phyloP scores from a whole-genome alignment of 495 filamentous ascomycete species.

The Aspergillus nidulans region DNA sequence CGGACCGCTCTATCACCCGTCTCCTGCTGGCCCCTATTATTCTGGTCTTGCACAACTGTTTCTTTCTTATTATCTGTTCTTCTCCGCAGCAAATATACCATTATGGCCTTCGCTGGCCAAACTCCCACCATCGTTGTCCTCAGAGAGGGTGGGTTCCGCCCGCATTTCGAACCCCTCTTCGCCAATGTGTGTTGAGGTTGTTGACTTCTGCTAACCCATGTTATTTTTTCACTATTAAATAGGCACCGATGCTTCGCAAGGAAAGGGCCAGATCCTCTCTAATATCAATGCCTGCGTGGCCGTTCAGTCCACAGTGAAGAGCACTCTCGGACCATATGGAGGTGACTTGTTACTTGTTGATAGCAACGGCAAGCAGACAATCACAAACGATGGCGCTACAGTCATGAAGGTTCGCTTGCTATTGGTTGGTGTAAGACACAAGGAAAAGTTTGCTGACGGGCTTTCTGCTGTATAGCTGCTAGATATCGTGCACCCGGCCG shows the following conservation, averaged over 20 bases:
- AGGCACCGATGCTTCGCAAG: constrained; percentile 97
- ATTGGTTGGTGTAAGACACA: not conserved
- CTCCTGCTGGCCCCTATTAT: not conserved
- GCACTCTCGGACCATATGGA: constrained; percentile 94
- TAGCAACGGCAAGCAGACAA: constrained; percentile 89
- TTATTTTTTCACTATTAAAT: constrained; percentile 12
- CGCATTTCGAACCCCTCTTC: constrained; percentile 29
- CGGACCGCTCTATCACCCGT: constrained; percentile 24
- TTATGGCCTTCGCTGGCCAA: constrained; percentile 96
- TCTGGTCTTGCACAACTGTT: constrained; percentile 2
- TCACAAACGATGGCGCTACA: constrained; percentile 98
- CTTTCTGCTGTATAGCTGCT: constrained; percentile 60
- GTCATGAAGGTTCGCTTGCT: constrained; percentile 82
- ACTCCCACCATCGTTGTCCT: constrained; percentile 98
- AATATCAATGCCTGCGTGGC: constrained; percentile 98
- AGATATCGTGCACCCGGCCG: constrained; percentile 96
- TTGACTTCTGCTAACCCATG: constrained; percentile 11
- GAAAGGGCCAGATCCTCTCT: constrained; percentile 93
- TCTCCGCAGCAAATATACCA: constrained; percentile 13
- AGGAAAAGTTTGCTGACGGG: not conserved
- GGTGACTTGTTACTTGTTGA: constrained; percentile 95
- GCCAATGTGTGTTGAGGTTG: constrained; percentile 16
- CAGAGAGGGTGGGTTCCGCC: constrained; percentile 75
- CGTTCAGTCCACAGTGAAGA: constrained; percentile 93
- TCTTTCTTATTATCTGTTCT: constrained; percentile 5